Evolutionary conservation across 208 protist genomes (phyloP), one percentile per base, ranked within the genome.

Genomic region (Trypanosoma caninum): DNA sequence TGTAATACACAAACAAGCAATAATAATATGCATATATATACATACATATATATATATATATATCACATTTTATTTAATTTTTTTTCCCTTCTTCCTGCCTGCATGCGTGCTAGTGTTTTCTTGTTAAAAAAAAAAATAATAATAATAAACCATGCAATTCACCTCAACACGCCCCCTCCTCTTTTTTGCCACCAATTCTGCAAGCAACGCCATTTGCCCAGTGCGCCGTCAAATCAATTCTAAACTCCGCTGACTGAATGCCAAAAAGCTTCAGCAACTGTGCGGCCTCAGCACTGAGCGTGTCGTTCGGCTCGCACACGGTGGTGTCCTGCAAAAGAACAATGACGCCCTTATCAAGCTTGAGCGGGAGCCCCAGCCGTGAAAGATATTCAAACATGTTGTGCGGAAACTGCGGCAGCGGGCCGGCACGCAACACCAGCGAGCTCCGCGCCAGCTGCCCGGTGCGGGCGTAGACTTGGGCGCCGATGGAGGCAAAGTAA

Each of bases 311-410:
- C 59, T 89, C 79, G 65, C 91, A 97, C n/a, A 98, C 87, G 7
- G 72, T 86, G 46, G 80, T 93, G 57, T 97, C 92, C 54, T 90
- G 69, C 44, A 89, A 61, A n/a, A 97, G 82, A 40, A 82, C 73
- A 73, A 98, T 89, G n/a, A 83, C 82, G 14, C 91, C 91, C 45
- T 88, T 87, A 53, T 96, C 93, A 13, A 97, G 75, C 60, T 87
- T 84, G 23, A 96, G 94, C 20, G 87, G 84, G 2, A 98, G 84
- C 2, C 95, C 95, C 0, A 98, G 81, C 64, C 86, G 82, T 35
- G 91, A 74, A 4, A 98, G 74, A 62, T 96, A 82, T 41, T 94
- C 80, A 34, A 97, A 96, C 88, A 97, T 95, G 69, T 76, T 89
- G 80, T 97, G 87, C 20, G 92, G 82, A 62, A 98, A 97, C 74